Evolutionary conservation across 495 filamentous ascomycete genomes (phyloP), one percentile per base, ranked within the genome.

Genomic region (Jackrogersella multiformis): DNA sequence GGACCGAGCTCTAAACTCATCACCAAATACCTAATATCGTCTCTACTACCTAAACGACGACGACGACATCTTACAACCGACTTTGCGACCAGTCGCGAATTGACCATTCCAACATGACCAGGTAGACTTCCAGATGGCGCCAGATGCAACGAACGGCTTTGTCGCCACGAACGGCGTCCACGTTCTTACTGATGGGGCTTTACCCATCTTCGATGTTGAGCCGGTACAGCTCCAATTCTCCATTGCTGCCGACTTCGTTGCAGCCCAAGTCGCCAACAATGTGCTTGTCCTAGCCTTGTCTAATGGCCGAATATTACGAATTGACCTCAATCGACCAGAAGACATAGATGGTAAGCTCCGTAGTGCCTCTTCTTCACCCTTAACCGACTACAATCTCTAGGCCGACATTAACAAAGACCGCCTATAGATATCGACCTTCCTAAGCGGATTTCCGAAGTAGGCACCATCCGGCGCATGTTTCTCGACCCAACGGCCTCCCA

Each of bases 211-310:
- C 82, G 89, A 96, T 72, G 88, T 98, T 72, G 90, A 94, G 76
- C 88, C 82, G 60, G 95, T 99, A 16, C 88, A 92, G 81, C 90
- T 98, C 46, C 91, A 93, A 71, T 98, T 97, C 81, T 86, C 88
- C 26, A 88, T 97, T 65, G 90, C 93, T 20, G 90, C 92, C 66
- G 92, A 97, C 78, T 97, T 99, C 74, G 95, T 96, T 32, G 93
- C 96, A 21, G 93, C 94, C 41, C 93, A 97, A 78, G 94, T 97
- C 24, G 94, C 94, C 56, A 97, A 99, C 79, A 97, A 99, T 84
- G 93, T 97, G 49, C 84, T 99, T 54, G 87, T 98, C 12, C 79
- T 99, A 48, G 95, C 95, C 24, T 81, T 98, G 38, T 92, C 91
- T 0, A 96, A 91, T 41, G 91, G 91, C 28, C 88, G 93, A 45